phyloP scores from a whole-genome alignment of 1,284 basidiomycete species.

The Rhodotorula sp. region DNA sequence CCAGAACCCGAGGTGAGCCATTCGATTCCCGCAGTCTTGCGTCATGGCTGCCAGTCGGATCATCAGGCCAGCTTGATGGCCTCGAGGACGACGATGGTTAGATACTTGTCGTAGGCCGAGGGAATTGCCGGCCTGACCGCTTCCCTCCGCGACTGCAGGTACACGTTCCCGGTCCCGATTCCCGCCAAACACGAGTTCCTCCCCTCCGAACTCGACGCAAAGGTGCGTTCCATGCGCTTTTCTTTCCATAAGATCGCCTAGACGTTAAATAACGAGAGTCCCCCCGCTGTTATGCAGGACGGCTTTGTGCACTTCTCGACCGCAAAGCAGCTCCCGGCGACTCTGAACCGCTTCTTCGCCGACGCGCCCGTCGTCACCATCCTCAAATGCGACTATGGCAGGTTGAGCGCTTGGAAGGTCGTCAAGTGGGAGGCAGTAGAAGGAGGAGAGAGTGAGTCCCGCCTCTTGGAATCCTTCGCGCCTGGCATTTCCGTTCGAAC shows the following conservation, averaged over 20 bases:
- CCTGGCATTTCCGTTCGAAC: too few species aligned
- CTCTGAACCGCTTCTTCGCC: constrained; percentile 60
- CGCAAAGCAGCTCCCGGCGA: constrained; percentile 58
- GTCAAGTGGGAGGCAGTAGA: constrained; percentile 57
- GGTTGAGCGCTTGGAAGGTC: constrained; percentile 49
- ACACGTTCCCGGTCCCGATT: constrained; percentile 36
- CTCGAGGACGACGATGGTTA: too few species aligned
- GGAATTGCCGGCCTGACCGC: too few species aligned
- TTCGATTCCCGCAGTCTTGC: not conserved
- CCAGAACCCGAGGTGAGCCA: constrained; percentile 23
- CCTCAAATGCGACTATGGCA: constrained; percentile 54
- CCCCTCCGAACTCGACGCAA: constrained; percentile 29
- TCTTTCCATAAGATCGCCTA: too few species aligned
- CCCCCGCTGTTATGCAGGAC: constrained; percentile 8
- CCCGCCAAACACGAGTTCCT: constrained; percentile 31
- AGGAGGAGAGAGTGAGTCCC: constrained; percentile 8
- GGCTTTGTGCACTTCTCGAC: constrained; percentile 66
- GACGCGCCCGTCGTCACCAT: constrained; percentile 53
- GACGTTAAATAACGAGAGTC: too few species aligned
- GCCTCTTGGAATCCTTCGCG: too few species aligned
- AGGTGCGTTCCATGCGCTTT: not conserved
- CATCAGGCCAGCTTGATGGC: too few species aligned
- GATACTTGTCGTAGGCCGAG: too few species aligned
- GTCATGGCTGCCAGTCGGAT: not conserved
- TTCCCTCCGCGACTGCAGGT: not conserved